Conservation (phyloP, 768 basidiomycete genomes). For the Macrocybe gigantea region DNA sequence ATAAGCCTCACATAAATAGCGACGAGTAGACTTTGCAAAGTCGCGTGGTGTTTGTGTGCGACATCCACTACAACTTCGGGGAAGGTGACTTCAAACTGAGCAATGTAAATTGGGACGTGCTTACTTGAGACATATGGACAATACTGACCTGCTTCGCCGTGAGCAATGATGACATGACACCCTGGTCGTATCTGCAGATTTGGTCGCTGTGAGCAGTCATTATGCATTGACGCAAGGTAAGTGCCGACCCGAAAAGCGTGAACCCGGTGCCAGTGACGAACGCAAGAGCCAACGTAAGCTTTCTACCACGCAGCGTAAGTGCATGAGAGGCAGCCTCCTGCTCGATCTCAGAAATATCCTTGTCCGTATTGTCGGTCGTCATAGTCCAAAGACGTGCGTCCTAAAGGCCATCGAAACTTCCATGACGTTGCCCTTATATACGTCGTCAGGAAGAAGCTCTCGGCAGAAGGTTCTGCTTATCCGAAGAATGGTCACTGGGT, state of each 20-base stretch:
- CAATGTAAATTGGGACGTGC: no score
- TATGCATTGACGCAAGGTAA: conserved; percentile 6
- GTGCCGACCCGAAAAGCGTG: conserved; percentile 49
- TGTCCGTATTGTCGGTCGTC: neutral
- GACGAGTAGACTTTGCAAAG: conserved; percentile 53
- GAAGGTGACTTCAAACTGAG: conserved; percentile 51
- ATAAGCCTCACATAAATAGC: conserved; percentile 45
- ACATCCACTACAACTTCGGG: conserved; percentile 42
- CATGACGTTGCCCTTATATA: no score
- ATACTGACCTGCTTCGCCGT: conserved; percentile 42
- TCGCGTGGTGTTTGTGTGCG: conserved; percentile 39
- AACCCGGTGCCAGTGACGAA: conserved; percentile 57
- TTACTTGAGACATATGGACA: neutral
- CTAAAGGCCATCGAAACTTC: no score
- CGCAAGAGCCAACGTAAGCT: conserved; percentile 42
- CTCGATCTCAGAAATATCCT: conserved; percentile 21
- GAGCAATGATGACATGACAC: conserved; percentile 63
- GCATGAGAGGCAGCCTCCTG: conserved; percentile 26
- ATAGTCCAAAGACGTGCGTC: neutral
- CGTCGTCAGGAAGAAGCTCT: no score
- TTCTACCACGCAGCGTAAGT: conserved; percentile 32
- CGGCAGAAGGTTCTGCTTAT: no score
- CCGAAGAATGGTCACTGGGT: no score
- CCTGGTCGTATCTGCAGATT: conserved; percentile 54
- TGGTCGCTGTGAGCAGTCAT: neutral